Conservation (phyloP, 2,329 filamentous ascomycete genomes). For the Sporothrix schenckii region DNA sequence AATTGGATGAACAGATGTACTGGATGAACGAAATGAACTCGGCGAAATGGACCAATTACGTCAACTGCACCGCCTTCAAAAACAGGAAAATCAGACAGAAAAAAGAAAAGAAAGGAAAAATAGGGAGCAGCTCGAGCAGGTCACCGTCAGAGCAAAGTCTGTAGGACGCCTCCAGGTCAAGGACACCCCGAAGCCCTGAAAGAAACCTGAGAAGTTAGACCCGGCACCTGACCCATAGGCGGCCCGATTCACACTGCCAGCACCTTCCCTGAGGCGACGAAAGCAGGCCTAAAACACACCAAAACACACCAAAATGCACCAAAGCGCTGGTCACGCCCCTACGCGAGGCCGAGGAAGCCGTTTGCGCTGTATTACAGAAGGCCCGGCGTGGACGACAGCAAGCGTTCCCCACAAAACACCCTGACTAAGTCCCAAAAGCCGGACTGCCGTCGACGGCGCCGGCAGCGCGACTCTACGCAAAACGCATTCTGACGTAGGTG, state of each 20-base stretch:
- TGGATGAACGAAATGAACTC: too few relatives aligned
- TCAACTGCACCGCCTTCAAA: background rate
- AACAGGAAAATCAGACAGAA: background rate
- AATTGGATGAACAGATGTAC: background rate
- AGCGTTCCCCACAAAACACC: background rate
- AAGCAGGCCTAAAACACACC: too few relatives aligned
- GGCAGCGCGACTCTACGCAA: background rate
- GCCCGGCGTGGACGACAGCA: too few relatives aligned
- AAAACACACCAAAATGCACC: background rate
- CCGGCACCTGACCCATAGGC: conserved; percentile 11
- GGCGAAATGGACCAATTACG: too few relatives aligned
- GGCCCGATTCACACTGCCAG: conserved; percentile 22
- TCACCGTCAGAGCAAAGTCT: too few relatives aligned
- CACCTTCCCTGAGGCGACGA: conserved; percentile 1
- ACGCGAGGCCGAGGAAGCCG: conserved; percentile 9
- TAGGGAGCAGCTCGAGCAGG: too few relatives aligned
- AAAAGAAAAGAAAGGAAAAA: too few relatives aligned
- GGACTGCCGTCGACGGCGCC: background rate
- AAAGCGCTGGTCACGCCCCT: background rate
- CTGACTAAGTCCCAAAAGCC: conserved; percentile 9
- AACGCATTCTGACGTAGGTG: conserved; percentile 1
- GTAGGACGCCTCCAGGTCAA: too few relatives aligned
- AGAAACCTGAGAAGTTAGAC: background rate
- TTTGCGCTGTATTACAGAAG: background rate
- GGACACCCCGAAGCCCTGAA: too few relatives aligned